Base-by-base conservation (phyloP, 2,329 filamentous ascomycete genomes). In the Paraconiothyrium sp. region DNA sequence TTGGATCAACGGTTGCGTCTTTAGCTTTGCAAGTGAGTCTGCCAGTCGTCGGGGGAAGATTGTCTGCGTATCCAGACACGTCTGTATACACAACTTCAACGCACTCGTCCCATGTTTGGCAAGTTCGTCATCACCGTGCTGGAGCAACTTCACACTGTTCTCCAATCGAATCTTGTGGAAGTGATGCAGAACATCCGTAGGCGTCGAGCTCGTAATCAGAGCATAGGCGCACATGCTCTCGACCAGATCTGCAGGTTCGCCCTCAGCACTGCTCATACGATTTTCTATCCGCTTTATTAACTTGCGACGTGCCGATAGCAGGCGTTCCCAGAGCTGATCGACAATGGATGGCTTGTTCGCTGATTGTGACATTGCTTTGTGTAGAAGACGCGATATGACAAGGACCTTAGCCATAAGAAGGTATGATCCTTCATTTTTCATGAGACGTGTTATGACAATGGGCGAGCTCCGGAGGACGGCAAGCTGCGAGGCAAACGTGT, bases 191-290 rank as follows among this genome's bases (percentile, higher is more conserved):
- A 92, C 90, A 74, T 97, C 93, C 60, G 87, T 89, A 0, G 92
- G 89, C 0, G 93, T 91, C 0, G 91, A 93, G 71, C 88, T 96
- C 3, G 91, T 93, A 1, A 89, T 88, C 54, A 98, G 83, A 63
- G 92, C 93, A 75, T 93, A 94, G 0, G 94, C 93, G 59, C 89
- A 91, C 67, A 97, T 84, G 0, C 90, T 89, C 68, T 92, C 90
- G 13, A 94, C 82, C 16, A 95, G 84, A 67, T 62, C 76, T 63
- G 72, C 81, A 63, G 70, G 84, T 4, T 81, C 79, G 13, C 69
- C 67, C 5, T 67, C 65, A 2, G 72, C 58, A 52, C 68, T 76
- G 6, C 75, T 75, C 76, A 84, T 77, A 4, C 80, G 81, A 60
- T 83, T 82, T 66, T 94, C 88, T 30, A 89, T 85, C 51, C 85